phyloP scores from a whole-genome alignment of 2,329 filamentous ascomycete genomes.

The Basipetospora chlamydospora region DNA sequence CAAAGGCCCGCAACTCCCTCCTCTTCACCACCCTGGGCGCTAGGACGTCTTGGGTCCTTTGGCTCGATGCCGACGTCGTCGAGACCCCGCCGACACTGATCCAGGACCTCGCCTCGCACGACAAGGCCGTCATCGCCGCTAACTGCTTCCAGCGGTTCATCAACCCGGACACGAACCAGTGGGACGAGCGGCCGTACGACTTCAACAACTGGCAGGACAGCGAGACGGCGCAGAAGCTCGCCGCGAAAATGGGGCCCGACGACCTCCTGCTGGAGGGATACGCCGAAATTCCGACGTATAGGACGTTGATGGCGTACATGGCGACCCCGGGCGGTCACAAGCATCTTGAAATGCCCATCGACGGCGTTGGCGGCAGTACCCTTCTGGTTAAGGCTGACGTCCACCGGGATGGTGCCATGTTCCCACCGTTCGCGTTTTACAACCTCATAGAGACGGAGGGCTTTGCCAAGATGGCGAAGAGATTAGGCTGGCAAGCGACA shows the following conservation, averaged over 20 bases:
- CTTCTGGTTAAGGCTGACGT: constrained; percentile 93
- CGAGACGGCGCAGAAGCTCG: constrained; percentile 60
- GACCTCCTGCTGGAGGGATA: constrained; percentile 93
- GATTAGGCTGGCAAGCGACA: constrained; percentile 70
- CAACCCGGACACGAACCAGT: constrained; percentile 52
- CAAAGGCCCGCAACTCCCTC: constrained; percentile 81
- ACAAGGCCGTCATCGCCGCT: constrained; percentile 83
- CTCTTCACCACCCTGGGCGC: constrained; percentile 91
- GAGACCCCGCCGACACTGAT: constrained; percentile 77
- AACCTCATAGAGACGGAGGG: constrained; percentile 96
- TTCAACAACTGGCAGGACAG: constrained; percentile 98
- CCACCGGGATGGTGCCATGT: constrained; percentile 96
- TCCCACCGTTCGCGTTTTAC: constrained; percentile 91
- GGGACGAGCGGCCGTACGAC: constrained; percentile 76
- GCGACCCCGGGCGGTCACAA: constrained; percentile 39
- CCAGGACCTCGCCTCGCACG: constrained; percentile 75
- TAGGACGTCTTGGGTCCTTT: constrained; percentile 86
- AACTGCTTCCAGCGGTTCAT: constrained; percentile 89
- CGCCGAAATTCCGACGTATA: constrained; percentile 80
- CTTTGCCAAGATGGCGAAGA: constrained; percentile 90
- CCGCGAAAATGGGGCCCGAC: constrained; percentile 67
- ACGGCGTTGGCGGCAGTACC: constrained; percentile 87
- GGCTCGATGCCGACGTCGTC: constrained; percentile 85
- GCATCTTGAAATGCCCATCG: constrained; percentile 56
- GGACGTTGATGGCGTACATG: constrained; percentile 82